Percentiles rank a stretch among this genome's conserved stretches.
phyloP scores from a whole-genome alignment of 1,139 yeast genomes.

The Kodamaea derodonti region DNA sequence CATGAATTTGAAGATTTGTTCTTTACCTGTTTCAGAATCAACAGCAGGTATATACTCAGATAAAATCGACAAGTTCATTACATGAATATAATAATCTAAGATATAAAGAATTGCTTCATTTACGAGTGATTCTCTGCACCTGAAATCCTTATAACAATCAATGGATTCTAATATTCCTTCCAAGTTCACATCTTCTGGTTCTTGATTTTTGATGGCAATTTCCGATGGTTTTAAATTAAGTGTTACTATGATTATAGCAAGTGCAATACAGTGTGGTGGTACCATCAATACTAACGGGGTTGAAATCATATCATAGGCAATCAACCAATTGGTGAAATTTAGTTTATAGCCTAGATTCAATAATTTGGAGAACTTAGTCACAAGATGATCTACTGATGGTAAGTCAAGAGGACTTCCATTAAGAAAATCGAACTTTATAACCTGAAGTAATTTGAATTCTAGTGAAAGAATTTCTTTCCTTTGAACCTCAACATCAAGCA shows the following conservation, averaged over 20 bases:
- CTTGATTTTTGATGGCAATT: constrained; percentile 17
- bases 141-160: constrained; percentile 38
- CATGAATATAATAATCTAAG: constrained; percentile 58
- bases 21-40: constrained; percentile 38
- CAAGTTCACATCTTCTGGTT: constrained; percentile 14
- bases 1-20: constrained; percentile 46
- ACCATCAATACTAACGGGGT: constrained; percentile 67
- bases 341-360: constrained; percentile 43
- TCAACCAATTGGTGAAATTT: constrained; percentile 66
- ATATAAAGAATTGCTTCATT: constrained; percentile 60
- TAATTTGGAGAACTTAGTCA: constrained; percentile 64
- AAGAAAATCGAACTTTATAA: constrained; percentile 72
- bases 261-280: constrained; percentile 79
- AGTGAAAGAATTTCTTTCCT: constrained; percentile 50
- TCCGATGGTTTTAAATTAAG: constrained; percentile 40
- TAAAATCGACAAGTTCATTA: constrained; percentile 29
- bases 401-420: constrained; percentile 41
- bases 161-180: constrained; percentile 28
- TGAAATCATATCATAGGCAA: constrained; percentile 69
- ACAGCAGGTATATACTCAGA: constrained; percentile 23
- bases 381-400: constrained; percentile 57
- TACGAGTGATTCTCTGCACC: constrained; percentile 50
- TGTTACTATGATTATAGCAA: constrained; percentile 53
- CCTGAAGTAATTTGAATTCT: constrained; percentile 74
- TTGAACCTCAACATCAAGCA: constrained; percentile 38